These are phyloP conservation scores for Botryotinia narcissicola DNA, from an alignment of 2,329 filamentous ascomycete species.

Conservation along the genomic window DNA sequence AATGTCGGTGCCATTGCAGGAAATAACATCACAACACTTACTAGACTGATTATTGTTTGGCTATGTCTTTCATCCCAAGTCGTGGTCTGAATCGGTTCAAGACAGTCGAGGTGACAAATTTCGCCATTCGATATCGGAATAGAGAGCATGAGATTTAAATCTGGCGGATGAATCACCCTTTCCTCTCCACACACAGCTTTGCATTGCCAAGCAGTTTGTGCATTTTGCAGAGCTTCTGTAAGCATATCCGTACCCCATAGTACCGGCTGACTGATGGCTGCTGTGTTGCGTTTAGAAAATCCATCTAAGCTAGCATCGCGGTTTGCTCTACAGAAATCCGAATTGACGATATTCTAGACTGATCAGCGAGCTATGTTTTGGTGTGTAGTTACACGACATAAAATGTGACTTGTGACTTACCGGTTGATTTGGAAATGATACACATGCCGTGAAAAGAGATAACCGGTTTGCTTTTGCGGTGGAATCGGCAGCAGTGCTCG, in stretches of 20 bases:
- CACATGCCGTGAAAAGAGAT: neutral
- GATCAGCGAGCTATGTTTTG: neutral
- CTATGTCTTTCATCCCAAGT: accelerated
- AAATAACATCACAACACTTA: no score
- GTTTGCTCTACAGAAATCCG: neutral
- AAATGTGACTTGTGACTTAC: neutral
- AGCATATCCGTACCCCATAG: neutral
- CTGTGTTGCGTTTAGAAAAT: neutral
- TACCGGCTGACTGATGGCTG: neutral
- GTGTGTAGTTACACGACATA: no score
- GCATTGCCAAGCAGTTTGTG: neutral
- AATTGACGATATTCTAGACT: neutral
- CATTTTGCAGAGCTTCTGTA: neutral
- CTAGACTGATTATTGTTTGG: accelerated
- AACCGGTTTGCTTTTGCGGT: neutral
- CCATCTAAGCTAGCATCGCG: neutral
- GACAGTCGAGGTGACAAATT: neutral
- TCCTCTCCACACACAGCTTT: neutral
- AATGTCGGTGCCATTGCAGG: no score
- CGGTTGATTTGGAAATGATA: neutral
- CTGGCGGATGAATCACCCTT: neutral
- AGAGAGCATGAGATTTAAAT: neutral
- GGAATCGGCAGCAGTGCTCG: neutral
- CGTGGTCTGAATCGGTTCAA: neutral
- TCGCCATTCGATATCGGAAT: neutral